phyloP scores from a whole-genome alignment of 345 rosid genomes.

The Brassica carinata region DNA sequence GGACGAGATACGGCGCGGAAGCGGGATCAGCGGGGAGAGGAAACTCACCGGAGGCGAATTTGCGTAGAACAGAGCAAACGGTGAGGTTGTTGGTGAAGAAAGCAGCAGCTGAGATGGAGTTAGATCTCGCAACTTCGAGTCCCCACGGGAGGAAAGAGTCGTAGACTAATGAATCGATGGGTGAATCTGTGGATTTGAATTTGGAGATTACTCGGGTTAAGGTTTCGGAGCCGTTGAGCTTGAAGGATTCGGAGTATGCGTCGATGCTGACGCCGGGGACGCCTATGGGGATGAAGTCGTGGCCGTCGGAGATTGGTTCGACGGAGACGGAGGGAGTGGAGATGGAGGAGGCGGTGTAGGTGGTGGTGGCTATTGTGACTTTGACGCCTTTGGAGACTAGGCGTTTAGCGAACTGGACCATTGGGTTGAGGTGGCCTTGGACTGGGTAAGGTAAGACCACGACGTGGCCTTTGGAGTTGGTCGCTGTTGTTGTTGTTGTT shows the following conservation, averaged over 20 bases:
- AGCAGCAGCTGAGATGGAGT: conserved; percentile 54
- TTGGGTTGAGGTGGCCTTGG: conserved; percentile 88
- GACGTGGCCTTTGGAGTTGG: conserved; percentile 45
- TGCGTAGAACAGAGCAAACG: conserved; percentile 49
- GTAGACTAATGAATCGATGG: conserved; percentile 56
- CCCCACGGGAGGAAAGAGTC: conserved; percentile 82
- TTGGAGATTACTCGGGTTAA: conserved; percentile 49
- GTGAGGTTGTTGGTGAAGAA: conserved; percentile 73
- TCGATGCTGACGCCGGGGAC: conserved; percentile 45
- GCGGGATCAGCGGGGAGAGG: conserved; percentile 46
- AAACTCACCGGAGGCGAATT: conserved; percentile 46
- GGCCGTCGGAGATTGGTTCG: conserved; percentile 77
- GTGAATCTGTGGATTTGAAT: conserved; percentile 41
- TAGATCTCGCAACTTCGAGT: conserved; percentile 66
- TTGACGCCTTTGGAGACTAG: conserved; percentile 65
- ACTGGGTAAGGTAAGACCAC: conserved; percentile 67
- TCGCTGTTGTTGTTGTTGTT: conserved; percentile 5
- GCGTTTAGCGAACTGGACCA: conserved; percentile 72
- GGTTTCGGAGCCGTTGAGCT: conserved; percentile 52
- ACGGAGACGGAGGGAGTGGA: conserved; percentile 45
- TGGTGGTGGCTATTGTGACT: conserved; percentile 71
- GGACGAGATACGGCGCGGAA: conserved; percentile 42
- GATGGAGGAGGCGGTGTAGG: conserved; percentile 55
- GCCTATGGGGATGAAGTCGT: conserved; percentile 54
- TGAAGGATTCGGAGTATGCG: conserved; percentile 45